These are phyloP conservation scores for Kwoniella sp. DNA, from an alignment of 768 basidiomycete species.

Conservation along the genomic window DNA sequence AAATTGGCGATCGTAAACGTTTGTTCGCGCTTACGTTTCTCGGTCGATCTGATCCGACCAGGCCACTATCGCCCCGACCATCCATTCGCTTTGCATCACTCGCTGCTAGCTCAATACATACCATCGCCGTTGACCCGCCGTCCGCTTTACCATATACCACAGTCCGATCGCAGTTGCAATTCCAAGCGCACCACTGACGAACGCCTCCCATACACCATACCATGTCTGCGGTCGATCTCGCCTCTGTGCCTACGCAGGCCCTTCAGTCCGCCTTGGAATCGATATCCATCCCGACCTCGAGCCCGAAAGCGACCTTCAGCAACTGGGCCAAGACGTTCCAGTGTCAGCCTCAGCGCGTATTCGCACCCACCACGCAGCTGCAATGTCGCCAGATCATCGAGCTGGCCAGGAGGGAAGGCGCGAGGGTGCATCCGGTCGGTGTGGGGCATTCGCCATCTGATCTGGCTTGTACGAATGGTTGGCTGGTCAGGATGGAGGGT, in stretches of 20 bases:
- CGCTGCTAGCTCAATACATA: no score
- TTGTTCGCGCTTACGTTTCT: background rate
- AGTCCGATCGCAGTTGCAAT: no score
- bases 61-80: background rate
- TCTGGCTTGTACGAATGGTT: constrained; percentile 83
- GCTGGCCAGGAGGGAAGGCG: constrained; percentile 72
- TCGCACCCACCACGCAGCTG: constrained; percentile 70
- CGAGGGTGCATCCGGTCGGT: constrained; percentile 76
- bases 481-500: constrained; percentile 77
- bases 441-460: constrained; percentile 93
- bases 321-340: constrained; percentile 86
- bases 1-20: background rate
- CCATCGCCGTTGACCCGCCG: no score
- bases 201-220: no score
- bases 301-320: constrained; percentile 60
- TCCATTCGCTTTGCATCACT: no score
- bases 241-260: background rate
- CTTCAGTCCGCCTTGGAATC: constrained; percentile 31
- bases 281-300: constrained; percentile 39
- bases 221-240: constrained; percentile 14
- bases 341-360: constrained; percentile 60
- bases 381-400: constrained; percentile 77
- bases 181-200: no score
- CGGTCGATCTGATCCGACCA: constrained; percentile 3
- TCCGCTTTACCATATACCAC: no score